A percentile compares a stretch with the other conserved stretches of the same genome.
phyloP scores from a whole-genome alignment of 768 basidiomycete species.

The Pulveroboletus sp. region DNA sequence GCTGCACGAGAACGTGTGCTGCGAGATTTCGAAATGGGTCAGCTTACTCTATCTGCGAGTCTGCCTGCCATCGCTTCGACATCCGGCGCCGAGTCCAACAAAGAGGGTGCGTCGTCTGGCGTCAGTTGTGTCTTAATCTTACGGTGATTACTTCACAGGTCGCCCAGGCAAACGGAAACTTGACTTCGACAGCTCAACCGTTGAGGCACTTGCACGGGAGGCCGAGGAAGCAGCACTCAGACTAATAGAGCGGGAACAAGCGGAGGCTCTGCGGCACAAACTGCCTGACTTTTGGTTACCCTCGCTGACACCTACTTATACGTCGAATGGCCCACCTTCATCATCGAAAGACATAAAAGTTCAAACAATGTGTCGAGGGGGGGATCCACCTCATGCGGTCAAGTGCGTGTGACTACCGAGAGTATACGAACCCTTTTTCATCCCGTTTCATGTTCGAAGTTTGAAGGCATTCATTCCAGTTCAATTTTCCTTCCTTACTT shows the following conservation, averaged over 20 bases:
- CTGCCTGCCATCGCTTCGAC: constrained; percentile 32
- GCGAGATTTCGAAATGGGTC: constrained; percentile 83
- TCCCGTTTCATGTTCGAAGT: constrained; percentile 35
- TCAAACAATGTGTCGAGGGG: constrained; percentile 85
- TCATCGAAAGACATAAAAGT: constrained; percentile 78
- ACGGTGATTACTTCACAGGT: constrained; percentile 30
- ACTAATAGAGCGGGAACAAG: constrained; percentile 80
- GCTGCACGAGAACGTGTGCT: constrained; percentile 87
- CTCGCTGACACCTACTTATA: constrained; percentile 80
- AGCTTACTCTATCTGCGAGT: constrained; percentile 60
- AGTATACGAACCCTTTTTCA: not conserved
- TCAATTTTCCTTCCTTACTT: constrained; percentile 58
- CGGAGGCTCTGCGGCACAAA: constrained; percentile 79
- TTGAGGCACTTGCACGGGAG: constrained; percentile 66
- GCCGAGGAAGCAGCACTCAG: constrained; percentile 86
- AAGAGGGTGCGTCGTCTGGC: constrained; percentile 32
- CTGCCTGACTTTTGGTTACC: constrained; percentile 98
- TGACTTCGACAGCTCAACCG: constrained; percentile 67
- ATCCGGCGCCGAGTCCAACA: constrained; percentile 31
- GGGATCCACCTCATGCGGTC: constrained; percentile 71
- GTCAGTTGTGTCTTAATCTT: not conserved
- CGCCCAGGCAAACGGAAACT: constrained; percentile 80
- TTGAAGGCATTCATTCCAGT: constrained; percentile 81
- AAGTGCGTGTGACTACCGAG: constrained; percentile 46
- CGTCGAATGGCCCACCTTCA: constrained; percentile 53